Base-by-base conservation (phyloP, 495 filamentous ascomycete genomes). In the Talaromyces stipitatus region DNA sequence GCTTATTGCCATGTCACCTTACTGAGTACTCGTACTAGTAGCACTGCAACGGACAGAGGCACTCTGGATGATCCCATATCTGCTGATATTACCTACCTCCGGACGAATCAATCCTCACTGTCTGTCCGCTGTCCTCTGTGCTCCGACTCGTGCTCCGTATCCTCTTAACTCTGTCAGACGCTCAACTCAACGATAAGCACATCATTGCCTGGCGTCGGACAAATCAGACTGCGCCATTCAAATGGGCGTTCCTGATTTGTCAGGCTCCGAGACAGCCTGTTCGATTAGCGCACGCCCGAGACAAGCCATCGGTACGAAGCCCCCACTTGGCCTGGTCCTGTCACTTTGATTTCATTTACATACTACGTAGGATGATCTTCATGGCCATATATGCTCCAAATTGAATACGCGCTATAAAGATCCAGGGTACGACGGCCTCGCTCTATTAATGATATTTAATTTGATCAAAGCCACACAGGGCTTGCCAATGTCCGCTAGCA, bases 301-400 rank as follows among this genome's bases (percentile, higher is more conserved):
- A 51, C 48, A 51, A 51, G 48, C 48, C 48, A 51, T 26, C 41
- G 41, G 41, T n/a, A n/a, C 14, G 6, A n/a, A n/a, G 6, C 2
- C 24, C 48, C 48, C 48, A 30, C 48, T 26, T 20, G 24, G 48
- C 48, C n/a, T 51, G 48, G 23, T 51, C 48, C 48, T 51, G 48
- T 51, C 24, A 51, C 48, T 51, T 51, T 28, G 9, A 45, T 32
- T 41, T 41, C 36, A 41, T 41, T 41, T 41, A 41, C 6, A 9
- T 29, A 29, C 28, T 29, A 29, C 28, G 9, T 29, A 29, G 28
- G 3, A 29, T 29, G 28, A n/a, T n/a, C n/a, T n/a, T n/a, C 28
- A 29, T 29, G 9, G 4, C 28, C 28, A 9, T 29, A 9, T 29
- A 29, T 29, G 28, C 28, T 9, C n/a, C n/a, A n/a, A n/a, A n/a